Conservation (phyloP, 768 basidiomycete genomes). For the Lentinus tigrinus region DNA sequence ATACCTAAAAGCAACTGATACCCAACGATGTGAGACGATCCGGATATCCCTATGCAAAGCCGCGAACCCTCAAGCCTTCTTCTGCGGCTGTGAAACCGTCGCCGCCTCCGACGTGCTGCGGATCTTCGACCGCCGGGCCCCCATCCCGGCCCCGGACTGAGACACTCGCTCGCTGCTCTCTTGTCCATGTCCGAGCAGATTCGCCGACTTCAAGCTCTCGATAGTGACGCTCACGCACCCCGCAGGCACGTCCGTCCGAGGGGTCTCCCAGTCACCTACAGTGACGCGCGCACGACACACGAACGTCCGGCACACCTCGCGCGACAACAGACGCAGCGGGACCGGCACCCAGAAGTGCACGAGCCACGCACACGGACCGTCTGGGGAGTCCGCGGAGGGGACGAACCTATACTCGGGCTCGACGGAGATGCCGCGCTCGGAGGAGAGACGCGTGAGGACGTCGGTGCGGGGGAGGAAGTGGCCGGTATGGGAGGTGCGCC, state of each 20-base stretch:
- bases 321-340: constrained; percentile 46
- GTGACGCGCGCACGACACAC: constrained; percentile 34
- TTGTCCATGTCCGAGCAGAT: neutral
- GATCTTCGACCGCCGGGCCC: too few relatives aligned
- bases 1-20: too few relatives aligned
- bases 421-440: constrained; percentile 9
- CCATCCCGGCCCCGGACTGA: too few relatives aligned
- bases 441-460: neutral
- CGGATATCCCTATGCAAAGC: too few relatives aligned
- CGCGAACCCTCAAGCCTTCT: too few relatives aligned
- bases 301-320: constrained; percentile 40
- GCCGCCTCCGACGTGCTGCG: too few relatives aligned
- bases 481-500: constrained; percentile 2
- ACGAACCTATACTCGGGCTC: constrained; percentile 2
- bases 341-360: constrained; percentile 47
- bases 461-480: neutral
- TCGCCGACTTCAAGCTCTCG: constrained; percentile 5
- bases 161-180: too few relatives aligned
- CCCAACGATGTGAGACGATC: too few relatives aligned
- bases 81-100: too few relatives aligned
- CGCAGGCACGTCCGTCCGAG: constrained; percentile 2
- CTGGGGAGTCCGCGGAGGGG: neutral
- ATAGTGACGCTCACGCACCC: neutral
- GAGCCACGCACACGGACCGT: constrained; percentile 28
- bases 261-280: constrained; percentile 11